A percentile compares a stretch with the other conserved stretches of the same genome.
Evolutionary conservation across 2,329 filamentous ascomycete species (phyloP).

Genomic region (Rutstroemia sp.): DNA sequence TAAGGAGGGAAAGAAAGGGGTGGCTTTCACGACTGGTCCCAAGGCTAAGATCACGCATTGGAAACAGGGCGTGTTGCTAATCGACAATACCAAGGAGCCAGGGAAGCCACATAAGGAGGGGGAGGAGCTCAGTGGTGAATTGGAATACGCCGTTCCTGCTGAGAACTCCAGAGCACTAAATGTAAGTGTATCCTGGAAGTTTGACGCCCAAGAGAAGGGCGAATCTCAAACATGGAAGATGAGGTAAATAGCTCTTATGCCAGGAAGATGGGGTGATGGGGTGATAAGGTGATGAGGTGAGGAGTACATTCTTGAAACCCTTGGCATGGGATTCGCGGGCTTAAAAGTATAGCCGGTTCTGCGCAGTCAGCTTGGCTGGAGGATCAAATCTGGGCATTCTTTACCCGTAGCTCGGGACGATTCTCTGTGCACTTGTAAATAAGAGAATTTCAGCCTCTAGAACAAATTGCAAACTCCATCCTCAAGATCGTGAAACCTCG

Average conservation of each 20-base stretch:
- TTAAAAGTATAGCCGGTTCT: too few species aligned
- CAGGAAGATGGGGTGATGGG: neutral
- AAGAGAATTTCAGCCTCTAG: too few species aligned
- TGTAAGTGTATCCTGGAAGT: conserved; percentile 55
- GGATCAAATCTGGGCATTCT: too few species aligned
- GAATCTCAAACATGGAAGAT: conserved; percentile 28
- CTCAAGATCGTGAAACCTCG: too few species aligned
- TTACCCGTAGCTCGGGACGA: too few species aligned
- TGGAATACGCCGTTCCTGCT: conserved; percentile 63
- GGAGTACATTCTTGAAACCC: neutral
- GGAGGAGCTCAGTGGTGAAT: conserved; percentile 54
- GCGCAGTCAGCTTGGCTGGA: too few species aligned
- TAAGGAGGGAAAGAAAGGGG: conserved; percentile 47
- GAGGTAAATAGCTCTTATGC: conserved; percentile 16
- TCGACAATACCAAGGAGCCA: conserved; percentile 45
- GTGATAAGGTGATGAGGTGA: neutral
- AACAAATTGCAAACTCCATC: too few species aligned
- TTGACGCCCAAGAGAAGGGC: conserved; percentile 20
- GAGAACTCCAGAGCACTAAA: conserved; percentile 63
- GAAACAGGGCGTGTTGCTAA: conserved; percentile 74
- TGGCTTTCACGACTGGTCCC: conserved; percentile 87
- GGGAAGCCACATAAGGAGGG: conserved; percentile 42
- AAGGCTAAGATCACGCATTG: conserved; percentile 75
- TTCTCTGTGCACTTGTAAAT: too few species aligned
- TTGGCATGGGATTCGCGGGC: neutral